Evolutionary conservation across 2,329 filamentous ascomycete species (phyloP), one percentile per base, ranked within the genome.

Genomic region (Sporothrix inflata): DNA sequence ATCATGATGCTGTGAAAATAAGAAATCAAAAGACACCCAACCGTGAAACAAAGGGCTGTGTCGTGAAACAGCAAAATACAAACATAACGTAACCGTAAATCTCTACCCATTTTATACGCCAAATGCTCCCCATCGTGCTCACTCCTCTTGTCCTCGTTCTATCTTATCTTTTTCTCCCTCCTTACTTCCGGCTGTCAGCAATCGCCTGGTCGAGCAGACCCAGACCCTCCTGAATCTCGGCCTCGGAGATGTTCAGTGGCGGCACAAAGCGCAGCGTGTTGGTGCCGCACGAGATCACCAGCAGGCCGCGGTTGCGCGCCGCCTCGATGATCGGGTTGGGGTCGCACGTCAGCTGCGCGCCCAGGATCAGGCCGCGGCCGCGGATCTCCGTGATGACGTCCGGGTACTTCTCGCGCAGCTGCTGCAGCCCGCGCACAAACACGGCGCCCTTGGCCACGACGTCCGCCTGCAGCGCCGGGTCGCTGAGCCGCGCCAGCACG

Each of bases 211-310:
- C 91, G 73, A 98, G 80, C 70, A 97, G 94, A 55, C 84, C 83
- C 80, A 98, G 83, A 0, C 93, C 94, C 75, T 91, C 85, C 76
- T 90, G 85, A 75, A 98, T 96, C 86, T 98, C 92, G 34, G 87
- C 88, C 76, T 93, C 90, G 0, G 89, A 91, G 72, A 99, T 92
- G 6, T 90, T 90, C 78, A 99, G 83, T 74, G 93, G 92, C 42
- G 96, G 96, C 72, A 98, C 94, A 77, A 99, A 97, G 65, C 96
- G 87, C 76, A 99, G 83, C 9, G 94, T 98, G 79, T 98, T 97
- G 40, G 90, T 94, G 0, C 96, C 96, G 38, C 94, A 95, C 1
- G 94, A 98, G 78, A 99, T 98, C 73, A 99, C 86, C 73, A 99
- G 81, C 78, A 99, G 81, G 0, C 96, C 96, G 73, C 94, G 87